Percentiles rank a stretch among this genome's conserved stretches.
These are phyloP conservation scores for Trapa bicornis DNA, from an alignment of 345 rosid species.

Conservation along the genomic window DNA sequence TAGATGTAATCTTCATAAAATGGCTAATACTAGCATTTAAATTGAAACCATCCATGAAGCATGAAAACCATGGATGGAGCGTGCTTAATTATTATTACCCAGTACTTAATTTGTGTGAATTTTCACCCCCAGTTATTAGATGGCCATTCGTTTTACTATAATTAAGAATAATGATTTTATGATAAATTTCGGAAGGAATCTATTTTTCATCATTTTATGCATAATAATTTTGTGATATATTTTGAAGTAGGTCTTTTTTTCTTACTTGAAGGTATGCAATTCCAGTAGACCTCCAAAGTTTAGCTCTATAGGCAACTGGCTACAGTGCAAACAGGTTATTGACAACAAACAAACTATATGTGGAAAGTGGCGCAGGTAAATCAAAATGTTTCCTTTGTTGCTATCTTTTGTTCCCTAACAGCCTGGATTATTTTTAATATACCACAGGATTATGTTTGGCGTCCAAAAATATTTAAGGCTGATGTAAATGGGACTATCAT, in stretches of 20 bases:
- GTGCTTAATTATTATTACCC: background rate
- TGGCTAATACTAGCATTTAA: too few relatives aligned
- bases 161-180: background rate
- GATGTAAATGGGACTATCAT: background rate
- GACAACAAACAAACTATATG: constrained; percentile 35
- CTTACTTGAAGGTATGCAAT: constrained; percentile 30
- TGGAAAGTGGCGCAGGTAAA: constrained; percentile 99
- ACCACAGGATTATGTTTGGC: background rate
- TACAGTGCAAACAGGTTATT: constrained; percentile 55
- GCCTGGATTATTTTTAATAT: background rate
- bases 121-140: background rate
- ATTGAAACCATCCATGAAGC: too few relatives aligned
- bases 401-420: constrained; percentile 1
- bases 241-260: background rate
- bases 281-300: constrained; percentile 18
- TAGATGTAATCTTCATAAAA: too few relatives aligned
- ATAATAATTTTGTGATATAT: background rate
- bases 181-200: background rate
- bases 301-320: constrained; percentile 66
- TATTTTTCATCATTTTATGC: background rate
- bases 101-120: background rate
- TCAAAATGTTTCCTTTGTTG: background rate
- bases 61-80: background rate
- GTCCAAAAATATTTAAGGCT: background rate
- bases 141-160: background rate